phyloP scores from a whole-genome alignment of 495 filamentous ascomycete species.

The Chlorociboria aeruginascens region DNA sequence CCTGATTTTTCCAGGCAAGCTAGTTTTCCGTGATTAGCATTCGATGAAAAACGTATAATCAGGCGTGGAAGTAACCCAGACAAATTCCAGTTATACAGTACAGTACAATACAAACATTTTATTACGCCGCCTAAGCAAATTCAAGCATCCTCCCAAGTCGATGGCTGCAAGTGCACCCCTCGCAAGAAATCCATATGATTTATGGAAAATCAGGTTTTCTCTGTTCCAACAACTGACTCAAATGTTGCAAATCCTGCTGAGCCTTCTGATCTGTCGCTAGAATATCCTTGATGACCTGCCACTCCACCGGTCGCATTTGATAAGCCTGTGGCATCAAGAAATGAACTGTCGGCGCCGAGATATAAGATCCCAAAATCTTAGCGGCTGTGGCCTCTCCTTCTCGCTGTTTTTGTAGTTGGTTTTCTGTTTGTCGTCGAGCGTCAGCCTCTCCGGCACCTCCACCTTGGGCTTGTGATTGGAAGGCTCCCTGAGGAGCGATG shows the following conservation, averaged over 20 bases:
- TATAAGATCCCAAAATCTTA: conserved; percentile 47
- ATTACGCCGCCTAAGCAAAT: too few species aligned
- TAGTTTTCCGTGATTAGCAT: too few species aligned
- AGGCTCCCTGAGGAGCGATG: conserved; percentile 32
- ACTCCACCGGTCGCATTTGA: conserved; percentile 47
- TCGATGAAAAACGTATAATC: too few species aligned
- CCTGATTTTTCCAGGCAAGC: too few species aligned
- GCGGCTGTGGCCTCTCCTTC: conserved; percentile 37
- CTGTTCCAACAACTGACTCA: conserved; percentile 34
- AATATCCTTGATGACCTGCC: conserved; percentile 50
- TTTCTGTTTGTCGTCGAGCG: conserved; percentile 14
- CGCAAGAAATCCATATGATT: not conserved
- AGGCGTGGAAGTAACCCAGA: too few species aligned
- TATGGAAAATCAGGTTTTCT: not conserved
- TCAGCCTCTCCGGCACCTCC: conserved; percentile 6
- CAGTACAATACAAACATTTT: too few species aligned
- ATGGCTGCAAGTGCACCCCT: too few species aligned
- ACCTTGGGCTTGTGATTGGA: conserved; percentile 15
- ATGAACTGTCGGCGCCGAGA: conserved; percentile 48
- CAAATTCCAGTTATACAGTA: too few species aligned
- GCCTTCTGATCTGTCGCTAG: conserved; percentile 38
- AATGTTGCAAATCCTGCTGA: conserved; percentile 33
- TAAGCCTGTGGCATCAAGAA: conserved; percentile 56
- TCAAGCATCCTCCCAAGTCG: too few species aligned
- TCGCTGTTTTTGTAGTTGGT: conserved; percentile 16